Base-by-base conservation (phyloP, 345 rosid genomes). In the Erodium maritimum region DNA sequence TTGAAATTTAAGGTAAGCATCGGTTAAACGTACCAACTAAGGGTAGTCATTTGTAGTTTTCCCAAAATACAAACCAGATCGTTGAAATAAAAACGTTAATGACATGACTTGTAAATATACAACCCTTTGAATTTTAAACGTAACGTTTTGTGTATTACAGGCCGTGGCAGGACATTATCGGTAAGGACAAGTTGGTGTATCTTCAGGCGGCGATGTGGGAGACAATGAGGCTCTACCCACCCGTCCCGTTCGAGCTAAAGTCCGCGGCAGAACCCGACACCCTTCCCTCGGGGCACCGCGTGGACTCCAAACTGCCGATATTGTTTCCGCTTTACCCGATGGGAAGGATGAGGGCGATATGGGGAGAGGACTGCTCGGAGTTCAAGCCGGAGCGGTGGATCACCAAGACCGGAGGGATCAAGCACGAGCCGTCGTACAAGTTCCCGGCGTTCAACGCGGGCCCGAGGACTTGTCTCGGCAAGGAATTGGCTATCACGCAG, bases 371-470 rank as follows among this genome's bases (percentile, higher is more conserved):
- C 56, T 87, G 95, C 70, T 19, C 85, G 65, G 96, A 93, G 64
- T 87, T 78, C 52, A 75, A 78, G 13, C 99, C 97, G 2, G 95
- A 85, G 78, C 56, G 99, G 62, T 93, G 99, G 99, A 23, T 93
- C 18, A 83, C 99, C 18, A 33, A 73, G 33, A 76, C 72, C 50
- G 90, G 85, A 3, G 63, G 25, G 63, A 72, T 83, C 9, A 71
- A 56, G 66, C 91, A 74, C 6, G 96, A 89, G 61, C 80, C 88
- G 34, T 93, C 88, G 23, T 93, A 73, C 58, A 89, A 71, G 67
- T 93, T 93, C 51, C 95, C 87, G 14, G 89, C 99, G 19, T 93
- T 93, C 62, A 93, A 93, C 33, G 97, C 97, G 7, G 99, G 97
- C 4, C 96, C 97, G 0, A 83, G 97, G 67, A 77, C 85, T n/a